These are phyloP conservation scores for Tillandsia fasciculata DNA, from an alignment of 176 grass and related monocot genomes.

Conservation along the genomic window DNA sequence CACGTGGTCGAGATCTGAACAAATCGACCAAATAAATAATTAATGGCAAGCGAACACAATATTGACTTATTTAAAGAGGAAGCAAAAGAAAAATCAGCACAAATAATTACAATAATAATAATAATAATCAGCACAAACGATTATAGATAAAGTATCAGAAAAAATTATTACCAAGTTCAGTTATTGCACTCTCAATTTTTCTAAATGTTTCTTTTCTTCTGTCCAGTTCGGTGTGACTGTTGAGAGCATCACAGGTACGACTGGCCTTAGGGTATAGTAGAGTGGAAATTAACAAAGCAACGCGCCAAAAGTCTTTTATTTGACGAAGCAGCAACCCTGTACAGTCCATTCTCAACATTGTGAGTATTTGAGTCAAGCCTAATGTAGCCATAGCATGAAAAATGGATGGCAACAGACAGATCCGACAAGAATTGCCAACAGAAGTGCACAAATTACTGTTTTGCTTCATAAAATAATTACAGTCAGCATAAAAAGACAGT, in stretches of 20 bases:
- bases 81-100: background rate
- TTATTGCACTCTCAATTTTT: conserved; percentile 38
- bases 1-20: conserved; percentile 58
- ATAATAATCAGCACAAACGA: background rate
- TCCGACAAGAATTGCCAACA: background rate
- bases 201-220: conserved; percentile 43
- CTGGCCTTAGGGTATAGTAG: conserved; percentile 31
- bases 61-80: background rate
- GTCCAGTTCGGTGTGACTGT: conserved; percentile 29
- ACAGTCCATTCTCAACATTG: conserved; percentile 4
- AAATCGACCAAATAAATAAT: background rate
- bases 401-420: background rate
- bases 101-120: too few species aligned
- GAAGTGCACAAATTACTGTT: too few species aligned
- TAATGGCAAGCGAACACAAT: background rate
- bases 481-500: background rate
- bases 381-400: background rate
- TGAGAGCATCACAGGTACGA: conserved; percentile 16
- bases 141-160: background rate
- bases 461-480: background rate
- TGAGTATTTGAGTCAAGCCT: background rate
- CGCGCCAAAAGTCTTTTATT: conserved; percentile 82
- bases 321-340: conserved; percentile 80
- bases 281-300: conserved; percentile 49
- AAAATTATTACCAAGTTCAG: conserved; percentile 39